Base-by-base conservation (phyloP, 148 eudicot genomes). In the Oxyria digyna region DNA sequence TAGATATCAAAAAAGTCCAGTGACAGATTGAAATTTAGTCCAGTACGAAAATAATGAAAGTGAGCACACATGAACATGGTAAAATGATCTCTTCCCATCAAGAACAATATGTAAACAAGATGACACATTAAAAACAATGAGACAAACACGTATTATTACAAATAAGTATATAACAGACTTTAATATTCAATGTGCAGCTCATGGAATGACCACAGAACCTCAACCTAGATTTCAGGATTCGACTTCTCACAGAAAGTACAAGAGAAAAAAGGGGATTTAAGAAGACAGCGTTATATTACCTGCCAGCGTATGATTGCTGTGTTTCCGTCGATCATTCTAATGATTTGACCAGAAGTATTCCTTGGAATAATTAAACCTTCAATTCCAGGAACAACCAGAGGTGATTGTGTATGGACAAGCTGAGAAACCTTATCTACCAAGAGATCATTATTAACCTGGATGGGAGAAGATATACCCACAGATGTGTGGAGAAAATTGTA, bases 261-360 rank as follows among this genome's bases (percentile, higher is more conserved):
- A 45, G 18, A 15, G 18, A 1, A 7, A 15, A 59, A 15, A 59
- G 10, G 0, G 37, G 18, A 31, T 1, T 13, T 9, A 52, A 52
- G 62, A 52, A 29, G 65, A 15, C 65, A 14, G 20, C 17, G 31
- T 8, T 70, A 62, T 48, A 50, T 73, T 90, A 93, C 98, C 98
- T 94, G 95, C 98, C 97, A 94, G 37, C 96, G 92, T 37, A 94
- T 87, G 74, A 90, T 81, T 69, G 91, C 92, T 73, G 83, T 78
- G 77, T 80, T 74, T 32, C 72, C 73, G 75, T 84, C 81, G 67
- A 86, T 68, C 85, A 88, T 77, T 80, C 85, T 90, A 69, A 94
- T 57, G 71, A 94, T 73, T 41, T 74, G 96, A 68, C 98, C 98
- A 32, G 85, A 85, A 11, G 98, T 86, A 66, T 80, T 77, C 50